phyloP scores from a whole-genome alignment of 108 stramenopile species.

The Nitzschia sp. region DNA sequence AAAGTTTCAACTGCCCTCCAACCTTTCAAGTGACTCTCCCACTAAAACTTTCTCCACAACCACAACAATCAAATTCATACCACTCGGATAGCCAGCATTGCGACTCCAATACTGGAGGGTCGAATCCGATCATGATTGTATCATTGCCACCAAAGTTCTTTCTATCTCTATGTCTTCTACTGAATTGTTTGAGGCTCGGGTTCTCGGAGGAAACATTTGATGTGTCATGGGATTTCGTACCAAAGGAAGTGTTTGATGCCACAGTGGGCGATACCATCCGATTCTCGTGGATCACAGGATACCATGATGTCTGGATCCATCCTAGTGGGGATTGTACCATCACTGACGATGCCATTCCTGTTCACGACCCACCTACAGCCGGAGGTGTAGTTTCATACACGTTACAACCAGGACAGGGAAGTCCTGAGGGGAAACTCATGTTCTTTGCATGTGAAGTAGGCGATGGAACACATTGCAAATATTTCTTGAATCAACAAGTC shows the following conservation, averaged over 20 bases:
- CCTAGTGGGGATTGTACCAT: conserved; percentile 19
- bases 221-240: conserved; percentile 3
- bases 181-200: too few species aligned
- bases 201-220: background rate
- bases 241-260: background rate
- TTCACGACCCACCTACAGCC: background rate
- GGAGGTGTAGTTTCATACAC: conserved; percentile 12
- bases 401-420: conserved; percentile 11
- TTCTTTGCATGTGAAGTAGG: conserved; percentile 26
- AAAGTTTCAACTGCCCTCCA: too few species aligned
- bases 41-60: too few species aligned
- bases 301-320: conserved; percentile 28
- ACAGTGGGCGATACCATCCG: conserved; percentile 23
- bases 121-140: too few species aligned
- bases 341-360: background rate
- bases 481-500: conserved; percentile 4
- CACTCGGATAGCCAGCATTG: too few species aligned
- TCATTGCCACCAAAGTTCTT: too few species aligned
- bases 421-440: conserved; percentile 6
- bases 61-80: too few species aligned
- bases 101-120: too few species aligned
- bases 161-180: too few species aligned
- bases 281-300: conserved; percentile 17
- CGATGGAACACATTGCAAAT: conserved; percentile 8
- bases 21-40: too few species aligned